Base-by-base conservation (phyloP, 2,329 filamentous ascomycete genomes). In the Penicillium sp. region DNA sequence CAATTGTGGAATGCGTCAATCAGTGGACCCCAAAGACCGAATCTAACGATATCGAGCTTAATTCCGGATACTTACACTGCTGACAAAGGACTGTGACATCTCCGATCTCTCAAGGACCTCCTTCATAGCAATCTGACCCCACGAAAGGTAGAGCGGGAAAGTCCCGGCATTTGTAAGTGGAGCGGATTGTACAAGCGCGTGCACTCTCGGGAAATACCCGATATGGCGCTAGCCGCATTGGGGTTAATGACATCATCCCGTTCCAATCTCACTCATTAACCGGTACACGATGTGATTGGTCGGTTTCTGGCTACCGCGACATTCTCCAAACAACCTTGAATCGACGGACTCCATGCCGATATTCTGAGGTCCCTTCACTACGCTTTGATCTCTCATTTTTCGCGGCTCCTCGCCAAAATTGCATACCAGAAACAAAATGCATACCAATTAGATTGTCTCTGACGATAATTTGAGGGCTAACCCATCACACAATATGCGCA, bases 401-500 rank as follows among this genome's bases (percentile, higher is more conserved):
- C 18, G 18, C 2, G 18, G 8, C 8, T 27, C 24, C 5, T 27
- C 8, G 5, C 24, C 24, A 27, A 27, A 27, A 27, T 8, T 5
- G 5, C 24, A 27, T 27, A 27, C 24, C 8, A 6, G 24, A 5
- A 8, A 27, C 5, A 5, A 27, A 27, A 27, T 6, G 5, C 4
- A 27, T 27, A 27, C 8, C 3, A 27, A 6, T 27, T 27, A 27
- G 5, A 27, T 5, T 27, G 24, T 27, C 3, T 27, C 3, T 8
- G 18, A 18, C 24, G 8, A 8, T 27, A 8, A 27, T 6, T 27
- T 5, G 5, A 27, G 5, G 24, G 24, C 6, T 34, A 9, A 9
- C 14, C 34, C 6, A 36, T 36, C 4, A 36, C 4, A 36, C 80
- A 4, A 86, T 69, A 65, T 85, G 82, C 4, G 80, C 75, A 68